phyloP scores from a whole-genome alignment of 805 yeast species.

The Middelhovenomyces tepae region DNA sequence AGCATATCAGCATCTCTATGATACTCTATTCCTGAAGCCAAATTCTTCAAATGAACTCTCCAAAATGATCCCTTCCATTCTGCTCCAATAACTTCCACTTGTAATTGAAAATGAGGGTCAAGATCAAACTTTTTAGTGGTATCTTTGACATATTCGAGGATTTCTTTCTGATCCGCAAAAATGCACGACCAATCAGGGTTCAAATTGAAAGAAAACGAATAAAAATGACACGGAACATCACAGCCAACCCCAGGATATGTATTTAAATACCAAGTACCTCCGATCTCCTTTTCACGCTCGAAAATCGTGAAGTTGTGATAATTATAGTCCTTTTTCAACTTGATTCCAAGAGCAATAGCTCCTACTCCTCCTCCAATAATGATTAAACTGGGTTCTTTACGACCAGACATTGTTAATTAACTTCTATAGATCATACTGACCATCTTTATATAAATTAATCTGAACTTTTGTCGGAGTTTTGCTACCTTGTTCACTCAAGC shows the following conservation, averaged over 20 bases:
- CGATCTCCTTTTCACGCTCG: constrained; percentile 22
- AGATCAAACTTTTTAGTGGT: constrained; percentile 7
- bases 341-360: constrained; percentile 13
- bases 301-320: constrained; percentile 12
- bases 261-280: constrained; percentile 10
- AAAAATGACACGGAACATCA: constrained; percentile 8
- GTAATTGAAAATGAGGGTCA: constrained; percentile 7
- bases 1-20: constrained; percentile 6
- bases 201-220: constrained; percentile 9
- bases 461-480: no score
- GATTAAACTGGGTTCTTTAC: constrained; percentile 11
- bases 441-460: no score
- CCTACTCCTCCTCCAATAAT: constrained; percentile 15
- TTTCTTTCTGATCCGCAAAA: constrained; percentile 7
- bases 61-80: constrained; percentile 8
- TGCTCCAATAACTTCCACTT: constrained; percentile 11
- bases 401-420: no score
- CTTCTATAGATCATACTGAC: no score
- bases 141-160: constrained; percentile 7
- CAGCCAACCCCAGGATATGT: constrained; percentile 11
- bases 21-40: constrained; percentile 3
- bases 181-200: constrained; percentile 9
- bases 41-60: constrained; percentile 5
- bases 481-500: no score
- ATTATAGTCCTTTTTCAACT: no score